Base-by-base conservation (phyloP, 257 asterid species). In the Solanum appendiculatum region DNA sequence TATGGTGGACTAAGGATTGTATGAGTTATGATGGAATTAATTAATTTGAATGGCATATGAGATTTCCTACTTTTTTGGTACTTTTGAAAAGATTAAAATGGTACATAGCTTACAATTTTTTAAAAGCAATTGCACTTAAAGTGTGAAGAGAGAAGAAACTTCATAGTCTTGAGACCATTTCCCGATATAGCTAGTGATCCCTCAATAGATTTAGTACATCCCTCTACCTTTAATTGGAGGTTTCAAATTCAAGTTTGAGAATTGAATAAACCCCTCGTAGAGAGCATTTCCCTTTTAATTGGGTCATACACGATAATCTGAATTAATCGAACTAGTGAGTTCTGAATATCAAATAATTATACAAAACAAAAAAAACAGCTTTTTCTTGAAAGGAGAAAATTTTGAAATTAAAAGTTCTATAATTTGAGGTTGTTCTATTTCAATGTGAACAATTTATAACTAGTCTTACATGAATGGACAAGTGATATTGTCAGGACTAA, bases 401-500 rank as follows among this genome's bases (percentile, higher is more conserved):
- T 29, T 29, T 29, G 39, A 66, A 66, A 66, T n/a, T 27, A 27
- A 66, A 66, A 13, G 8, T 66, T 10, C 9, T 12, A 2, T 27
- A 20, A 54, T 54, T 54, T 54, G 36, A 29, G 23, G 15, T 29
- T 69, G n/a, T 33, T 31, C 23, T 70, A 60, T 70, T 33, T 33
- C 14, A 70, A 60, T 60, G 25, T 36, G 46, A 21, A 36, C 18
- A 73, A 2, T 36, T 31, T 10, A 1, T 29, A 70, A 16, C 51
- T 36, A 21, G 18, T 80, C 4, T 69, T 34, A 90, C n/a, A 90
- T 64, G 74, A 81, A 92, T 3, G 96, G 98, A 60, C 98, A 94
- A 5, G 88, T 40, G 1, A 93, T 15, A 21, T 89, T 86, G 33
- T 58, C 27, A 37, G 96, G 95, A 85, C 86, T 88, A 56, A 94